Percentiles rank a stretch among this genome's conserved stretches.
phyloP scores from a whole-genome alignment of 1,284 basidiomycete species.

The Anthracocystis panici-leucophaei region DNA sequence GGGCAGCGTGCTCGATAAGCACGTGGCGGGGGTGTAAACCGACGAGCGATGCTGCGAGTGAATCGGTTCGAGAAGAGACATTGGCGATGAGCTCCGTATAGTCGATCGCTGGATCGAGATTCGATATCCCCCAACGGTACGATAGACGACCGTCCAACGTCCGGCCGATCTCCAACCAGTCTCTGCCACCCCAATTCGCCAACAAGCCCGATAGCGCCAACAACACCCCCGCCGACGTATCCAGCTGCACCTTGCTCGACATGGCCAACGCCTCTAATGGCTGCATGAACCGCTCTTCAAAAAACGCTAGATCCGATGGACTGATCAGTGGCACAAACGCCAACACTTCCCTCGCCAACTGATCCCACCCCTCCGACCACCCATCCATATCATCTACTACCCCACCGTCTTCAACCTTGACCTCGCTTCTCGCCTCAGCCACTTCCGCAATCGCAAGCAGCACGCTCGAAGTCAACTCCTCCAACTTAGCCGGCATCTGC shows the following conservation, averaged over 20 bases:
- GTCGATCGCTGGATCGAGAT: slow-evolving; percentile 30
- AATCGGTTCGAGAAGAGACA: slow-evolving; percentile 19
- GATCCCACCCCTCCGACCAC: slow-evolving; percentile 36
- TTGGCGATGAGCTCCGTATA: slow-evolving; percentile 34
- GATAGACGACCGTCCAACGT: slow-evolving; percentile 27
- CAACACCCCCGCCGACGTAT: slow-evolving; percentile 30
- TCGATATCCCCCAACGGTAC: slow-evolving; percentile 46
- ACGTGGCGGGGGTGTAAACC: slow-evolving; percentile 34
- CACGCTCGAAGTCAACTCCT: slow-evolving; percentile 25
- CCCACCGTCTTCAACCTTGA: neutral
- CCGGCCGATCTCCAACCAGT: slow-evolving; percentile 34
- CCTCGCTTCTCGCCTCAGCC: neutral
- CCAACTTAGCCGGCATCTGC: slow-evolving; percentile 39
- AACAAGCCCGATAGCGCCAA: slow-evolving; percentile 29
- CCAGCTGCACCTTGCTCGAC: slow-evolving; percentile 30
- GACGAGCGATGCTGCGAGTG: slow-evolving; percentile 23
- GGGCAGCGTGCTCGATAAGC: slow-evolving; percentile 33
- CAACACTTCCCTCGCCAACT: slow-evolving; percentile 37
- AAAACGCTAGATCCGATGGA: slow-evolving; percentile 22
- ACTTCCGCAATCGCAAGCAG: slow-evolving; percentile 30
- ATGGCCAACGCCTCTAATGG: slow-evolving; percentile 26
- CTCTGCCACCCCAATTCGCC: slow-evolving; percentile 29
- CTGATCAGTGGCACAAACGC: slow-evolving; percentile 38
- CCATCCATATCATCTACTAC: slow-evolving; percentile 14
- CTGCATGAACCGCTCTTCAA: slow-evolving; percentile 29